Evolutionary conservation across 768 basidiomycete genomes (phyloP).

Genomic region (Steccherinum ochraceum): DNA sequence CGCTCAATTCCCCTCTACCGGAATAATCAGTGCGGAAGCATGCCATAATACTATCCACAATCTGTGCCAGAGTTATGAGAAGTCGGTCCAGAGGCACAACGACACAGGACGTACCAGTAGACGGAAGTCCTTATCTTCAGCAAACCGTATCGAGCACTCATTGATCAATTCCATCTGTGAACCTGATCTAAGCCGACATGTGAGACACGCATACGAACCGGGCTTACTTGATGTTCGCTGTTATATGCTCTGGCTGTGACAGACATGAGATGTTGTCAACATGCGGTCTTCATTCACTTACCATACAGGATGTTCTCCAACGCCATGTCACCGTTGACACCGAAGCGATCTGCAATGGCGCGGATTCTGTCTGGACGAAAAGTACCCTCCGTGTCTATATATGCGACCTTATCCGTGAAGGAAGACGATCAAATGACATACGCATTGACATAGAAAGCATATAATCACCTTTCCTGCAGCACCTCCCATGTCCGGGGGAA

Average conservation of each 20-base stretch:
- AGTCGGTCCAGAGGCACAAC: no score
- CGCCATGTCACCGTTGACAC: conserved; percentile 83
- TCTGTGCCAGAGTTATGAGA: no score
- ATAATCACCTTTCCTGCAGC: conserved; percentile 73
- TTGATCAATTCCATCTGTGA: conserved; percentile 85
- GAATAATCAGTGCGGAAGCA: conserved; percentile 92
- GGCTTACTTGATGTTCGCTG: conserved; percentile 80
- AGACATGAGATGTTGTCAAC: neutral
- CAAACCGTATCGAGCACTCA: conserved; percentile 81
- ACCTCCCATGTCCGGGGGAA: conserved; percentile 86
- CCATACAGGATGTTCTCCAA: conserved; percentile 92
- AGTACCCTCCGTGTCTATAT: conserved; percentile 91
- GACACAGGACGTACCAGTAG: conserved; percentile 52
- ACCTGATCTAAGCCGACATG: conserved; percentile 1
- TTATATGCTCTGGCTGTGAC: conserved; percentile 78
- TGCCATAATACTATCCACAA: conserved; percentile 96
- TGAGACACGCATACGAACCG: neutral
- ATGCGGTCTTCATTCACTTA: conserved; percentile 16
- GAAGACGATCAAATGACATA: conserved; percentile 1
- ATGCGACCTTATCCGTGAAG: conserved; percentile 57
- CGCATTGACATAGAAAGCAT: neutral
- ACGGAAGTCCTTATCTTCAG: conserved; percentile 82
- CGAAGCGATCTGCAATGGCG: conserved; percentile 88
- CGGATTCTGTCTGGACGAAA: conserved; percentile 92
- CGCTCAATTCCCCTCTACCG: conserved; percentile 89